Evolutionary conservation across 257 asterid species (phyloP).

Genomic region (Capsicum baccatum): DNA sequence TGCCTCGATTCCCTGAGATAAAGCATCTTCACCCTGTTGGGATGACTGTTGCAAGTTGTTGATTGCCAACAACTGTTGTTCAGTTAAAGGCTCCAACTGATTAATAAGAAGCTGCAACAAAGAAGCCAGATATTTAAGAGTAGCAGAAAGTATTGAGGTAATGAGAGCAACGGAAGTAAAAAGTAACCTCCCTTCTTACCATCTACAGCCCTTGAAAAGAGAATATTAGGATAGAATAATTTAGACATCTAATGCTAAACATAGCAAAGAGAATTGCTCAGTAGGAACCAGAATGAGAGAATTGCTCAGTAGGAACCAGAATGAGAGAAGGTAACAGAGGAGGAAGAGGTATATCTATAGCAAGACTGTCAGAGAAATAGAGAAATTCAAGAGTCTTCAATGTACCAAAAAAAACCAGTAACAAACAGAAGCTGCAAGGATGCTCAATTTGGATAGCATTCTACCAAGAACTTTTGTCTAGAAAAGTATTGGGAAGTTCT

Average conservation of each 20-base stretch:
- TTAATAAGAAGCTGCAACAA: constrained; percentile 76
- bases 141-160: neutral
- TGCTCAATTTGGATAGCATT: neutral
- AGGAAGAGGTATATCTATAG: constrained; percentile 9
- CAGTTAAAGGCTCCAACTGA: constrained; percentile 92
- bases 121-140: constrained; percentile 14
- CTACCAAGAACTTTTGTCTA: neutral
- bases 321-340: neutral
- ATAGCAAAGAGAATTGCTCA: neutral
- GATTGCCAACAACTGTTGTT: constrained; percentile 78
- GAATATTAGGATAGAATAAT: neutral
- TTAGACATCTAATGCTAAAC: neutral
- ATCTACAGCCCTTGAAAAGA: neutral
- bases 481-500: neutral
- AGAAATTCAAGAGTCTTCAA: neutral
- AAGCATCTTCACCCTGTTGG: constrained; percentile 90
- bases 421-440: constrained; percentile 9
- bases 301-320: neutral
- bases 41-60: constrained; percentile 88
- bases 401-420: neutral
- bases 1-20: constrained; percentile 96
- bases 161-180: neutral
- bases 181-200: neutral
- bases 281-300: neutral
- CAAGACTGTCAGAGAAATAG: neutral